These are phyloP conservation scores for Cinchona pubescens DNA, from an alignment of 257 asterid genomes.

Conservation along the genomic window DNA sequence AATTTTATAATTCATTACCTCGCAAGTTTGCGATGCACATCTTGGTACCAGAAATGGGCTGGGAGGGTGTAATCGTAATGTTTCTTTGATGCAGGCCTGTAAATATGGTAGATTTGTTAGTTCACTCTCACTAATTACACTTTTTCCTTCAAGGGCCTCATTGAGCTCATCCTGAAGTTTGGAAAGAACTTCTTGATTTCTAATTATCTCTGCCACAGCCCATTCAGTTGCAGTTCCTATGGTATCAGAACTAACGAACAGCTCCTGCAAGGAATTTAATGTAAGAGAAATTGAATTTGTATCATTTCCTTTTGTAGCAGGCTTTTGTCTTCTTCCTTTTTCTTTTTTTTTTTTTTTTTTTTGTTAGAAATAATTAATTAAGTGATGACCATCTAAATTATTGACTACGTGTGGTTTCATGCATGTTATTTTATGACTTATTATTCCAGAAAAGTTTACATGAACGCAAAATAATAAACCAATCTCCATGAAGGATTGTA, in stretches of 20 bases:
- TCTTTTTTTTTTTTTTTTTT: too few relatives aligned
- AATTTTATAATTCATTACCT: conserved; percentile 9
- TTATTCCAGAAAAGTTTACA: background rate
- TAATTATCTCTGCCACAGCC: background rate
- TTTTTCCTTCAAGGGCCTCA: background rate
- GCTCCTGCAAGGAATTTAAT: background rate
- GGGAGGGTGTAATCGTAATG: conserved; percentile 21
- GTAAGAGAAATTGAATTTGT: background rate
- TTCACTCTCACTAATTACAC: background rate
- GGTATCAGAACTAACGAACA: background rate
- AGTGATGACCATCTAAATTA: too few relatives aligned
- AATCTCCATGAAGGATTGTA: too few relatives aligned
- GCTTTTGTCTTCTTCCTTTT: too few relatives aligned
- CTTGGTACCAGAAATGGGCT: conserved; percentile 15
- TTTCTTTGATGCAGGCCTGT: conserved; percentile 21
- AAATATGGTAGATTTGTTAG: conserved; percentile 9
- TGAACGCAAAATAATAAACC: too few relatives aligned
- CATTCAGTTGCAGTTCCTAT: background rate
- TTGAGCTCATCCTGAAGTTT: conserved; percentile 9
- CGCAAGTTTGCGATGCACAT: conserved; percentile 5
- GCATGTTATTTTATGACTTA: too few relatives aligned
- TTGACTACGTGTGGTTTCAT: too few relatives aligned
- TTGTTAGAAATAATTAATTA: too few relatives aligned
- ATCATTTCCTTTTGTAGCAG: background rate
- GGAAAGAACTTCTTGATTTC: background rate